Conservation (phyloP, 768 basidiomycete species). For the Russula virescens region DNA sequence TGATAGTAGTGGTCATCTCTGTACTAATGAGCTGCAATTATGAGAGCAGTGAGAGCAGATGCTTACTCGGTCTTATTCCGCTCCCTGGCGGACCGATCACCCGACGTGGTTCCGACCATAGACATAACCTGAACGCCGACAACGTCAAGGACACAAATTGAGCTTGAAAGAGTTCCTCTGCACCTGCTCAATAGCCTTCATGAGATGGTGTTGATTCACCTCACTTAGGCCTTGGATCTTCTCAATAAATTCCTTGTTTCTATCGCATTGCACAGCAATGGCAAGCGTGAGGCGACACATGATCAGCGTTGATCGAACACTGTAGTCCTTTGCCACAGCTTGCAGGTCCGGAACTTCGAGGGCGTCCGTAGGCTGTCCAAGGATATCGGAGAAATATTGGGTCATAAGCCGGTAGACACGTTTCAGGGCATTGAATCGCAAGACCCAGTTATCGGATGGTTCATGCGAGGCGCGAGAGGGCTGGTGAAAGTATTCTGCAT, state of each 20-base stretch:
- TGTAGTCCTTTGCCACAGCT: conserved; percentile 72
- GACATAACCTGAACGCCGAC: conserved; percentile 57
- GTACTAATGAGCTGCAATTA: conserved; percentile 14
- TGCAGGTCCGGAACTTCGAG: conserved; percentile 88
- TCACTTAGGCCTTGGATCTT: conserved; percentile 83
- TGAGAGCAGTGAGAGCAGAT: not conserved
- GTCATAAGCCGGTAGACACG: conserved; percentile 83
- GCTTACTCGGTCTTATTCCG: conserved; percentile 75
- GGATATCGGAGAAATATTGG: conserved; percentile 79
- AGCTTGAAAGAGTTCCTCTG: not conserved
- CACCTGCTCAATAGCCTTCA: conserved; percentile 93
- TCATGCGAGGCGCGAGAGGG: conserved; percentile 53
- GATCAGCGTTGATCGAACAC: conserved; percentile 56
- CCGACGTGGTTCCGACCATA: conserved; percentile 51
- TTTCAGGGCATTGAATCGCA: conserved; percentile 78
- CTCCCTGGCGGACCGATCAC: conserved; percentile 46
- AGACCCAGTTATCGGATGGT: conserved; percentile 81
- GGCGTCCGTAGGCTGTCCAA: conserved; percentile 70
- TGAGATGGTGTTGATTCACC: conserved; percentile 78
- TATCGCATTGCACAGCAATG: conserved; percentile 83
- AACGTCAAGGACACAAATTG: conserved; percentile 1
- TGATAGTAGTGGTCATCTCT: conserved; percentile 88
- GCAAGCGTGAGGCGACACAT: conserved; percentile 81
- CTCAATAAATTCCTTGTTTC: conserved; percentile 82
- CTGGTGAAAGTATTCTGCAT: conserved; percentile 71